Percentiles rank a stretch among this genome's conserved stretches.
These are phyloP conservation scores for Thermomyces lanuginosus DNA, from an alignment of 2,329 filamentous ascomycete species.

Conservation along the genomic window DNA sequence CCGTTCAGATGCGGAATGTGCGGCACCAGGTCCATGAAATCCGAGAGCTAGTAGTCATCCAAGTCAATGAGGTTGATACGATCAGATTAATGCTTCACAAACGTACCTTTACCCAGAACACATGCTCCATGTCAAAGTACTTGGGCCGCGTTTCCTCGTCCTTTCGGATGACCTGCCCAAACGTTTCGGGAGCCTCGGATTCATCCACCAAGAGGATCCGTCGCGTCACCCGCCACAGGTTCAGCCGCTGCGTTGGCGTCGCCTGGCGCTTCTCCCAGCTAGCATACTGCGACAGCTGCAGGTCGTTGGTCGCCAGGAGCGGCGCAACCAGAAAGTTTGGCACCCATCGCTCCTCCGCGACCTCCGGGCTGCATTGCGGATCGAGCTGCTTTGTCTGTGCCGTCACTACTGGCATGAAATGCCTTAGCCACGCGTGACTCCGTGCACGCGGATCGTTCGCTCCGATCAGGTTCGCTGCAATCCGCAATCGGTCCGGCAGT, in stretches of 20 bases:
- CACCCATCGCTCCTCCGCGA: slow-evolving; percentile 31
- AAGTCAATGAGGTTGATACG: too few relatives aligned
- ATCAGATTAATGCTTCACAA: background rate
- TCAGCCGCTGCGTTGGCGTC: slow-evolving; percentile 27
- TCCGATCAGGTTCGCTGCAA: slow-evolving; percentile 29
- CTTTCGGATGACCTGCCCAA: slow-evolving; percentile 24
- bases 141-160: slow-evolving; percentile 30
- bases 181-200: too few relatives aligned
- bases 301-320: slow-evolving; percentile 33
- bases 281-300: slow-evolving; percentile 32
- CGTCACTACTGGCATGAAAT: slow-evolving; percentile 32
- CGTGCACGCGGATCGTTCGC: slow-evolving; percentile 27
- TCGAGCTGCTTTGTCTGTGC: slow-evolving; percentile 29
- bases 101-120: slow-evolving; percentile 36
- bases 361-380: slow-evolving; percentile 18
- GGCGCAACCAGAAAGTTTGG: slow-evolving; percentile 34
- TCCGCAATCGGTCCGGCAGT: slow-evolving; percentile 29
- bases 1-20: slow-evolving; percentile 32
- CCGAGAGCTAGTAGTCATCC: slow-evolving; percentile 24
- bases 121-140: slow-evolving; percentile 33
- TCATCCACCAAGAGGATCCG: slow-evolving; percentile 27
- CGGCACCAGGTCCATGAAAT: slow-evolving; percentile 34
- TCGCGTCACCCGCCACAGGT: slow-evolving; percentile 33
- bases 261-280: slow-evolving; percentile 31
- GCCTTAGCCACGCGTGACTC: slow-evolving; percentile 27